phyloP scores from a whole-genome alignment of 805 yeast genomes.

The Kodamaea nitidulidarum region DNA sequence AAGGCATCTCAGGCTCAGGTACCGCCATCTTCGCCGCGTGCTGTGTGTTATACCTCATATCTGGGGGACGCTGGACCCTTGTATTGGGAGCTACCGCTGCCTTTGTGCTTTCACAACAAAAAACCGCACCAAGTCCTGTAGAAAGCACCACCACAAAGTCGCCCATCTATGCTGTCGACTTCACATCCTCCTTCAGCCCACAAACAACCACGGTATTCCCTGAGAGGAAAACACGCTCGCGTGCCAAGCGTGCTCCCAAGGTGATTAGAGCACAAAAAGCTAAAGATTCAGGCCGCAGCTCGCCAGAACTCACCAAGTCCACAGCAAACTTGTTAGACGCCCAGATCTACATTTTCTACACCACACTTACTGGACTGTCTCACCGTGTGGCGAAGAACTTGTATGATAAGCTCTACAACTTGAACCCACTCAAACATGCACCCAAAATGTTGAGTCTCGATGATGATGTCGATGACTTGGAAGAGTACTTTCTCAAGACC shows the following conservation, averaged over 20 bases:
- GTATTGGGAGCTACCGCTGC: slow-evolving; percentile 13
- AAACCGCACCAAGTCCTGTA: background rate
- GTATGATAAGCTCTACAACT: slow-evolving; percentile 31
- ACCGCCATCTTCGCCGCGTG: slow-evolving; percentile 18
- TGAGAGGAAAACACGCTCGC: slow-evolving; percentile 13
- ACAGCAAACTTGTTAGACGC: slow-evolving; percentile 45
- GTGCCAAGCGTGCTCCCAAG: slow-evolving; percentile 36
- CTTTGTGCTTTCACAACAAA: slow-evolving; percentile 12
- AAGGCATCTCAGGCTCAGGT: slow-evolving; percentile 6
- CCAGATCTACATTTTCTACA: slow-evolving; percentile 66
- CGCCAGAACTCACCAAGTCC: slow-evolving; percentile 37
- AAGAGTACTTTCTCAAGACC: slow-evolving; percentile 68
- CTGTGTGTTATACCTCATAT: slow-evolving; percentile 25
- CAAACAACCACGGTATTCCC: slow-evolving; percentile 18
- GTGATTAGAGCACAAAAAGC: slow-evolving; percentile 30
- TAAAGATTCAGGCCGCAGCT: slow-evolving; percentile 22
- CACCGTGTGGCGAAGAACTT: slow-evolving; percentile 62
- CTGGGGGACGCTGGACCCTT: slow-evolving; percentile 44
- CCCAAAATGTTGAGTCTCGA: slow-evolving; percentile 68
- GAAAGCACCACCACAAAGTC: slow-evolving; percentile 14
- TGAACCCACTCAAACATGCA: slow-evolving; percentile 22
- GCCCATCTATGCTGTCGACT: slow-evolving; percentile 40
- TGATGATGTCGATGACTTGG: slow-evolving; percentile 77
- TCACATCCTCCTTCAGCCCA: slow-evolving; percentile 32
- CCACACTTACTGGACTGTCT: slow-evolving; percentile 83